Conservation (phyloP, 2,329 filamentous ascomycete genomes). For the Aspergillus alliaceus region DNA sequence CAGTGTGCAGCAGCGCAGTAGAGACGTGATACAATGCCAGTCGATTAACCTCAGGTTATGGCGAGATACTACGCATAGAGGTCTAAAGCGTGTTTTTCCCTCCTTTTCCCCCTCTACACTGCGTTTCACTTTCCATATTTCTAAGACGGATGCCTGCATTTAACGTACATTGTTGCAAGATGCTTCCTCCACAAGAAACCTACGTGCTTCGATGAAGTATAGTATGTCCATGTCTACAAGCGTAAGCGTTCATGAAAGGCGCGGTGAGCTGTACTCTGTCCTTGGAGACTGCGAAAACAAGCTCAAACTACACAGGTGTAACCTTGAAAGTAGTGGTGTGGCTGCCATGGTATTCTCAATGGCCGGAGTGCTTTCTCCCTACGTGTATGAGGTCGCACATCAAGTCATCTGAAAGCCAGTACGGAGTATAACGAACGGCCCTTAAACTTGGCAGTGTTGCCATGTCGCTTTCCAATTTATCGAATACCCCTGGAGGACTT, state of each 20-base stretch:
- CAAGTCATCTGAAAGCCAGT: slow-evolving; percentile 7
- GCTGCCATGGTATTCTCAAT: neutral
- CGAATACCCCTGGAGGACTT: neutral
- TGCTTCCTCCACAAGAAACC: neutral
- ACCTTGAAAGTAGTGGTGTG: neutral
- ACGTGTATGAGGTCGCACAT: slow-evolving; percentile 10
- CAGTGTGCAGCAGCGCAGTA: neutral
- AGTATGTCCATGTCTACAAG: neutral
- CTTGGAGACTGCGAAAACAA: neutral
- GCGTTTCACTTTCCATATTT: neutral
- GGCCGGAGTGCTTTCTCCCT: neutral
- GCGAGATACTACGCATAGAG: neutral
- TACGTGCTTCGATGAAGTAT: neutral
- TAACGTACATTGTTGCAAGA: neutral
- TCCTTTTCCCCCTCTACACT: neutral
- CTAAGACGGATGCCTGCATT: neutral
- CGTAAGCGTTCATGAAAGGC: neutral
- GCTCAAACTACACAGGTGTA: neutral
- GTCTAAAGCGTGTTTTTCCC: neutral
- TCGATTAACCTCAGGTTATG: neutral
- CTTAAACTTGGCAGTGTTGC: neutral
- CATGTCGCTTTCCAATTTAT: neutral
- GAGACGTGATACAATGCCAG: neutral
- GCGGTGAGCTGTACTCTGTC: neutral
- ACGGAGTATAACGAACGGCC: neutral